A percentile compares a stretch with the other conserved stretches of the same genome.
These are phyloP conservation scores for Lepidium aucheri DNA, from an alignment of 345 rosid genomes.

Conservation along the genomic window DNA sequence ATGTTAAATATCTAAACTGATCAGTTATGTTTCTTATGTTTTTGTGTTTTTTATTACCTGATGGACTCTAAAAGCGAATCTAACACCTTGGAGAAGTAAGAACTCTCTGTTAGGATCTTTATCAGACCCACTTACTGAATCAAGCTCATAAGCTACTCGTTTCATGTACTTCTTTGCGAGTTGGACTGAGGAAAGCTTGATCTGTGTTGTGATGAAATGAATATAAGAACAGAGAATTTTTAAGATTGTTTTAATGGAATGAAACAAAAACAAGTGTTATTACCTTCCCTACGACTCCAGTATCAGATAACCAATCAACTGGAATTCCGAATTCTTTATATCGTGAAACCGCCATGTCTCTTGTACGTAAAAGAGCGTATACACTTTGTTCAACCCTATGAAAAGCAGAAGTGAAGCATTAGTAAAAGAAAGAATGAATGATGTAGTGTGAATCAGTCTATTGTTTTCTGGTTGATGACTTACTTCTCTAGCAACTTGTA, in stretches of 20 bases:
- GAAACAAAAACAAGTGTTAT: not conserved
- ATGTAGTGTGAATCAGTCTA: not conserved
- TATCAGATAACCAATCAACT: constrained; percentile 70
- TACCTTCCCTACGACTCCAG: constrained; percentile 97
- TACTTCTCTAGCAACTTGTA: constrained; percentile 94
- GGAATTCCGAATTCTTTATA: constrained; percentile 90
- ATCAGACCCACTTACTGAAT: constrained; percentile 61
- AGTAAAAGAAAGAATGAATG: not conserved
- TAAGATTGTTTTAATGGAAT: not conserved
- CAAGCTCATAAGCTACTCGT: constrained; percentile 84
- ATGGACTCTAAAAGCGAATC: constrained; percentile 94
- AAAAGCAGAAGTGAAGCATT: not conserved
- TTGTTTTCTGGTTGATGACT: constrained; percentile 10
- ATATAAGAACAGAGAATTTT: not conserved
- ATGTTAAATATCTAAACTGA: not conserved
- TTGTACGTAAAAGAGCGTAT: constrained; percentile 80
- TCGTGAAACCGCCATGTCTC: constrained; percentile 88
- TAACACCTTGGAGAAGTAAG: constrained; percentile 85
- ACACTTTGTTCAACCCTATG: constrained; percentile 86
- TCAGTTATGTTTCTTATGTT: not conserved
- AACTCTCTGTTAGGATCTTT: constrained; percentile 95
- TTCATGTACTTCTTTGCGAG: constrained; percentile 94
- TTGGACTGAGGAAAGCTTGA: constrained; percentile 93
- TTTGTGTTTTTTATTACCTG: constrained; percentile 42
- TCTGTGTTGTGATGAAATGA: constrained; percentile 34